phyloP scores from a whole-genome alignment of 352 stramenopile species.

The Pythium pectinolyticum region DNA sequence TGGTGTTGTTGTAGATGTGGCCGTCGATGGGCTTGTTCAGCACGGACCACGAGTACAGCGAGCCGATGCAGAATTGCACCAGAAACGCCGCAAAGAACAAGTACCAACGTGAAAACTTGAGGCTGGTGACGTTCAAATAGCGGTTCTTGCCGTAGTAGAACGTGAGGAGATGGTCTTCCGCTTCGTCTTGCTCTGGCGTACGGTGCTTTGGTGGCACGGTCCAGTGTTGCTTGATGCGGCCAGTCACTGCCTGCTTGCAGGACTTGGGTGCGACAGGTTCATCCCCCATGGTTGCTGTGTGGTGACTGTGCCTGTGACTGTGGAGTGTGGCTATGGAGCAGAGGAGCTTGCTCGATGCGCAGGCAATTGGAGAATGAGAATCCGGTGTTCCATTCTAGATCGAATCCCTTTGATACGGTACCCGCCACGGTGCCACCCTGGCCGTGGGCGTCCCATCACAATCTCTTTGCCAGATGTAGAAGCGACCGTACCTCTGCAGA shows the following conservation, averaged over 20 bases:
- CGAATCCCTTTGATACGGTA: too few relatives aligned
- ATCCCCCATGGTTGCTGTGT: not conserved
- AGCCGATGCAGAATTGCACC: constrained; percentile 71
- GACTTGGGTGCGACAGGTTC: not conserved
- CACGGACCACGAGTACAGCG: constrained; percentile 72
- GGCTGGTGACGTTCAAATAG: constrained; percentile 28
- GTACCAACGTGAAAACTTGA: constrained; percentile 67
- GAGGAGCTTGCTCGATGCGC: not conserved
- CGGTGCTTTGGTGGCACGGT: constrained; percentile 30
- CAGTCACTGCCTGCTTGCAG: constrained; percentile 10
- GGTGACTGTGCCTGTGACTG: not conserved
- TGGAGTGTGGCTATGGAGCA: not conserved
- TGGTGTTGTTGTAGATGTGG: constrained; percentile 49
- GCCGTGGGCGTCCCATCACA: not conserved
- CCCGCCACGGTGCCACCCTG: not conserved
- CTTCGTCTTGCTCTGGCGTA: constrained; percentile 34
- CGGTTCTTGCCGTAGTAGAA: constrained; percentile 34
- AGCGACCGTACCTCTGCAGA: too few relatives aligned
- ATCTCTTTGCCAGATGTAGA: too few relatives aligned
- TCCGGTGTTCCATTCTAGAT: too few relatives aligned
- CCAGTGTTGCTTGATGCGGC: constrained; percentile 28
- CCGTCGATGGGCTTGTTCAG: constrained; percentile 67
- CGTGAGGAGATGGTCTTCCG: constrained; percentile 36
- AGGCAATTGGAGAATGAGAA: constrained; percentile 18
- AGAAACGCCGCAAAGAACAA: constrained; percentile 62